A percentile compares a stretch with the other conserved stretches of the same genome.
These are phyloP conservation scores for Umbelopsis ramanniana DNA, from an alignment of 192 early-diverging fungal species.

Conservation along the genomic window DNA sequence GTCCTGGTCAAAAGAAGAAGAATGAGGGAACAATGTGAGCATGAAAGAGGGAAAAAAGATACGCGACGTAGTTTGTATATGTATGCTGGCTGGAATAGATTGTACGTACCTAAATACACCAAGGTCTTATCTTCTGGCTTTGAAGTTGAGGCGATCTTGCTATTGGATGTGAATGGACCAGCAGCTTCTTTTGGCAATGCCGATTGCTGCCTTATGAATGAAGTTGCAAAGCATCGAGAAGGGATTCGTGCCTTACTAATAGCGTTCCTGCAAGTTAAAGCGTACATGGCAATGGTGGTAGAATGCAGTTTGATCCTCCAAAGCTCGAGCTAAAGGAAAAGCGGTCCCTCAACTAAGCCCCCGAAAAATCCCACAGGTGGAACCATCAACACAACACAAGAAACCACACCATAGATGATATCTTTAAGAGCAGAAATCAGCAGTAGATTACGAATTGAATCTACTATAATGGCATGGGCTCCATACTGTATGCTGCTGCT, in stretches of 20 bases:
- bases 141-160: constrained; percentile 10
- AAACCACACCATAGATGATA: too few species aligned
- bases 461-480: too few species aligned
- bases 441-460: too few species aligned
- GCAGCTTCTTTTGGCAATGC: constrained; percentile 34
- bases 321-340: neutral
- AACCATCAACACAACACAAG: too few species aligned
- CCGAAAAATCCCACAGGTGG: too few species aligned
- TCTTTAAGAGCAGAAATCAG: too few species aligned
- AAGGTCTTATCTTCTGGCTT: constrained; percentile 27
- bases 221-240: neutral
- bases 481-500: too few species aligned
- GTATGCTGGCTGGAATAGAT: neutral
- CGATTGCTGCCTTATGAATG: constrained; percentile 2
- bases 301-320: neutral
- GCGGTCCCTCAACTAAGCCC: neutral
- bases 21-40: too few species aligned
- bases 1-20: constrained; percentile 21
- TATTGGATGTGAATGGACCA: constrained; percentile 37
- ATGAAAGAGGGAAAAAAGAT: neutral
- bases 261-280: neutral
- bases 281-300: neutral
- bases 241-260: neutral
- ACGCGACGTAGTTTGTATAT: too few species aligned
- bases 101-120: constrained; percentile 28